Conservation (phyloP, 1,284 basidiomycete genomes). For the Fistulina hepatica region DNA sequence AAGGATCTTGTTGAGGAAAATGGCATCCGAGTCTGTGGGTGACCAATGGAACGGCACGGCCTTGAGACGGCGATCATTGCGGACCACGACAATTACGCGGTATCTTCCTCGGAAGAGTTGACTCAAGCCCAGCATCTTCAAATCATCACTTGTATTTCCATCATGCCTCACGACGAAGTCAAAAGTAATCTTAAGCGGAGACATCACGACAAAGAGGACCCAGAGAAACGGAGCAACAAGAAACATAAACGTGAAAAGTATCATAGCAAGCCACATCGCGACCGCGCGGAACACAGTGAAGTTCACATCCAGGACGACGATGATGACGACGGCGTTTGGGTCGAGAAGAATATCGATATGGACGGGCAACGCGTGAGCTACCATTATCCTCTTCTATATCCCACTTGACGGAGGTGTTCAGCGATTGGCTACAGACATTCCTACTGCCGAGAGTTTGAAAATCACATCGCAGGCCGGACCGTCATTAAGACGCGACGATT, state of each 20-base stretch:
- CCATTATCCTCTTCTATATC: not conserved
- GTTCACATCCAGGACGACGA: slow-evolving; percentile 57
- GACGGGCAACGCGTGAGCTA: slow-evolving; percentile 56
- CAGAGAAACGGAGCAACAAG: slow-evolving; percentile 37
- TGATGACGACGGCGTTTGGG: slow-evolving; percentile 63
- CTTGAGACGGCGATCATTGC: too few relatives aligned
- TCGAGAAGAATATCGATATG: slow-evolving; percentile 78
- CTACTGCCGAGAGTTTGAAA: slow-evolving; percentile 66
- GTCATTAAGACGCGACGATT: slow-evolving; percentile 64
- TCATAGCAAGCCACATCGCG: slow-evolving; percentile 26
- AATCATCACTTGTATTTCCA: too few relatives aligned
- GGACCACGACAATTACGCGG: too few relatives aligned
- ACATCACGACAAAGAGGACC: slow-evolving; percentile 22
- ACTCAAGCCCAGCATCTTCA: too few relatives aligned
- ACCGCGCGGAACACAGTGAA: slow-evolving; percentile 20
- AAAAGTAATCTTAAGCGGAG: not conserved
- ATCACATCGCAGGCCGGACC: slow-evolving; percentile 50
- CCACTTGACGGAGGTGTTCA: slow-evolving; percentile 19
- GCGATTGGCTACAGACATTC: slow-evolving; percentile 62
- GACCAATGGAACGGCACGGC: too few relatives aligned
- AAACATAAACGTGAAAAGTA: slow-evolving; percentile 29
- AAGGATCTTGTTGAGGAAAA: too few relatives aligned
- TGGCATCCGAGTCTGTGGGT: too few relatives aligned
- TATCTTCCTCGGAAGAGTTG: too few relatives aligned
- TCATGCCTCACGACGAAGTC: too few relatives aligned